A percentile compares a stretch with the other conserved stretches of the same genome.
These are phyloP conservation scores for Penicillium salamii DNA, from an alignment of 495 filamentous ascomycete species.

Conservation along the genomic window DNA sequence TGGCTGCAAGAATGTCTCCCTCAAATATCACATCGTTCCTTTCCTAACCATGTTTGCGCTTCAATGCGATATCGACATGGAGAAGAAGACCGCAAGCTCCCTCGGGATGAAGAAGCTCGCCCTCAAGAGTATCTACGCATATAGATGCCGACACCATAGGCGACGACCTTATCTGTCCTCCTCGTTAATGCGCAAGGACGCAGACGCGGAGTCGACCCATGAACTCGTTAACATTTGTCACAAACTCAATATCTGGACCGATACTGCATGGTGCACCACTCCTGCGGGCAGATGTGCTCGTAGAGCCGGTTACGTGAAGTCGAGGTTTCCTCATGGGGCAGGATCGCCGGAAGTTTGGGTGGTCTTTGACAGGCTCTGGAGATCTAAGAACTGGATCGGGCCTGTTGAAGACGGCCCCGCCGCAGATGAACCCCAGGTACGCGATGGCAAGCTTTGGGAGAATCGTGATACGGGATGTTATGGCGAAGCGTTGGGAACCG, in stretches of 20 bases:
- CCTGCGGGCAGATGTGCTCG: conserved; percentile 57
- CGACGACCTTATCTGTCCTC: conserved; percentile 56
- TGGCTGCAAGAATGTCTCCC: conserved; percentile 63
- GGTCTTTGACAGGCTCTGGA: conserved; percentile 62
- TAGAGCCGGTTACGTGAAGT: conserved; percentile 55
- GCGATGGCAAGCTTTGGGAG: conserved; percentile 57
- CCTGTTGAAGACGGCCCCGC: conserved; percentile 23
- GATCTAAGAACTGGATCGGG: conserved; percentile 59
- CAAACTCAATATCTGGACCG: conserved; percentile 59
- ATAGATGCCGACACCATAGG: conserved; percentile 60
- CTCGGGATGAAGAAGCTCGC: conserved; percentile 40
- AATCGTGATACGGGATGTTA: conserved; percentile 52
- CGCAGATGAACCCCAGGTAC: conserved; percentile 10
- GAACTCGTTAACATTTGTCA: conserved; percentile 62
- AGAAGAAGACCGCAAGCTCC: conserved; percentile 32
- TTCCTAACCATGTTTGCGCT: conserved; percentile 51
- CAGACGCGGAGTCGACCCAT: conserved; percentile 61
- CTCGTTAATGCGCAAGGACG: conserved; percentile 54
- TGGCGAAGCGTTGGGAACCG: conserved; percentile 55
- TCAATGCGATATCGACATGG: conserved; percentile 44
- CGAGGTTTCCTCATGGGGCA: conserved; percentile 49
- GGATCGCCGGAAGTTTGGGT: conserved; percentile 59
- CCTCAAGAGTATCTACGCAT: conserved; percentile 59
- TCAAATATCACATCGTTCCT: conserved; percentile 63
- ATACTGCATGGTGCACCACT: conserved; percentile 63